Evolutionary conservation across 2,329 filamentous ascomycete species (phyloP).

Genomic region (Colletotrichum tabaci): DNA sequence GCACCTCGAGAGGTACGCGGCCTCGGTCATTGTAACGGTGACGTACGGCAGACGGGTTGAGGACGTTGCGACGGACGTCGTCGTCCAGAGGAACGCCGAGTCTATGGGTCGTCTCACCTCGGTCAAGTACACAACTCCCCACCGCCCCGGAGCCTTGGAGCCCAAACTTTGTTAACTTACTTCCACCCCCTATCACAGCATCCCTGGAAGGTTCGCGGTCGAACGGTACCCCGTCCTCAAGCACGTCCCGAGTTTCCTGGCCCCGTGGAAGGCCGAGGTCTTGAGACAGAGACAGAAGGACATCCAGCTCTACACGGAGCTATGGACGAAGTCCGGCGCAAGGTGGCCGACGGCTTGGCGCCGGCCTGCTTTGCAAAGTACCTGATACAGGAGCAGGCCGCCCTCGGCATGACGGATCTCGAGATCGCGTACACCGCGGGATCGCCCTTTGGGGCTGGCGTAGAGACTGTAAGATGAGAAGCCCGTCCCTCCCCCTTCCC

Average conservation of each 20-base stretch:
- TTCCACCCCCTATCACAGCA: background rate
- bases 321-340: slow-evolving; percentile 59
- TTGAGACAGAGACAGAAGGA: slow-evolving; percentile 51
- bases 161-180: background rate
- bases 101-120: slow-evolving; percentile 59
- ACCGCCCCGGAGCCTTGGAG: slow-evolving; percentile 8
- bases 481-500: too few relatives aligned
- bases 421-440: slow-evolving; percentile 62
- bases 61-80: slow-evolving; percentile 54
- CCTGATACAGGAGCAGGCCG: slow-evolving; percentile 57
- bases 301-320: slow-evolving; percentile 55
- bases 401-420: slow-evolving; percentile 57
- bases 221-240: slow-evolving; percentile 59
- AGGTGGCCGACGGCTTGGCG: slow-evolving; percentile 49
- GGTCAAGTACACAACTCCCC: slow-evolving; percentile 54
- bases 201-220: slow-evolving; percentile 54
- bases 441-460: slow-evolving; percentile 61
- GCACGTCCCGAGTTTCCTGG: slow-evolving; percentile 55
- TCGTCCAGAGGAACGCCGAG: slow-evolving; percentile 56
- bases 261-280: slow-evolving; percentile 58
- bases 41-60: slow-evolving; percentile 57
- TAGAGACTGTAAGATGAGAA: slow-evolving; percentile 55
- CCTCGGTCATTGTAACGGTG: slow-evolving; percentile 59
- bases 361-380: slow-evolving; percentile 60
- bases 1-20: slow-evolving; percentile 55